Conservation (phyloP, 2,329 filamentous ascomycete genomes). For the Phaeosphaeriaceae sp. region DNA sequence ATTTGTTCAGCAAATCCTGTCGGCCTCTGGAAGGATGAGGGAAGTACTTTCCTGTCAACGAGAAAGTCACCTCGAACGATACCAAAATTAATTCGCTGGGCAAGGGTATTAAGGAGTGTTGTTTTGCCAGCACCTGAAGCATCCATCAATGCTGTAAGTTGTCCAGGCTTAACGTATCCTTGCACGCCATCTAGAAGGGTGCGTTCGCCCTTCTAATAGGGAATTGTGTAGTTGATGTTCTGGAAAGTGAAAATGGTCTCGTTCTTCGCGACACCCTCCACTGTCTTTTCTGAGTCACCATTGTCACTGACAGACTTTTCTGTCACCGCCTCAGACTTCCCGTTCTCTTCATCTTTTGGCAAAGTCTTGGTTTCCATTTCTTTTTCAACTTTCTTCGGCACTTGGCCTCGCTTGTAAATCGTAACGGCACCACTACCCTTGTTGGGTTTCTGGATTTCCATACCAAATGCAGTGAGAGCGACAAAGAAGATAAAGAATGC, state of each 20-base stretch:
- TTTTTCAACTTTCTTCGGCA: conserved; percentile 63
- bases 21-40: conserved; percentile 77
- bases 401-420: conserved; percentile 68
- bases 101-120: conserved; percentile 45
- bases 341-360: conserved; percentile 60
- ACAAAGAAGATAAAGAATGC: conserved; percentile 59
- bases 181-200: conserved; percentile 65
- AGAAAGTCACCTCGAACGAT: conserved; percentile 54
- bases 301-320: conserved; percentile 34
- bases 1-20: conserved; percentile 78
- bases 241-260: conserved; percentile 78
- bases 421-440: conserved; percentile 65
- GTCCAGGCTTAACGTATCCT: conserved; percentile 92
- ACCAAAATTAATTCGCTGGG: conserved; percentile 54
- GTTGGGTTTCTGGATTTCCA: conserved; percentile 63
- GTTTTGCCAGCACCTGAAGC: conserved; percentile 61
- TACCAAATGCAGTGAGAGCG: conserved; percentile 52
- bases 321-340: conserved; percentile 41
- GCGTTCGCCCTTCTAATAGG: conserved; percentile 52
- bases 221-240: conserved; percentile 78
- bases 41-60: conserved; percentile 48
- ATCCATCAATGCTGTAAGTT: conserved; percentile 80
- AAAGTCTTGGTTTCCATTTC: conserved; percentile 60
- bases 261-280: conserved; percentile 64
- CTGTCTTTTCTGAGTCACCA: conserved; percentile 31